Evolutionary conservation across 768 basidiomycete species (phyloP), one percentile per base, ranked within the genome.

Genomic region (Boletellus emodensis): DNA sequence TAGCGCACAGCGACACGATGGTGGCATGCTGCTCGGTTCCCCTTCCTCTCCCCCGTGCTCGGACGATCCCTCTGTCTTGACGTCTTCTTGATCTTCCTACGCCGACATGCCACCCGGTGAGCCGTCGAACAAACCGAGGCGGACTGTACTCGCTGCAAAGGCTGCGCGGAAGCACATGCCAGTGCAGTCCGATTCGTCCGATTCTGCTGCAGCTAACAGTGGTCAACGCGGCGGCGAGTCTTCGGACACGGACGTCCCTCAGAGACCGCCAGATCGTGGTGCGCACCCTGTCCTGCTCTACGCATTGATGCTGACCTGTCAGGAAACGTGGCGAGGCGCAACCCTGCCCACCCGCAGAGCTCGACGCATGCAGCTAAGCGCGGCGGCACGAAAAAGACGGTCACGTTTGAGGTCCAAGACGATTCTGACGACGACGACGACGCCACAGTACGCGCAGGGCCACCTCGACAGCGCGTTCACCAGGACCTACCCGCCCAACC

Each of bases 351-450:
- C 20, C 3, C 2, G 2, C 41, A 30, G 30, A 11, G 41, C 26
- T 30, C 41, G 28, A 32, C 17, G 5, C 12, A 17, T 4, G 28
- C 17, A 10, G 28, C 30, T 17, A 43, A 43, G 30, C 32, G n/a
- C 11, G 20, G 15, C 30, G 33, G 20, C 13, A 28, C 46, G 18
- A 17, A 33, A 40, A 41, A 26, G 42, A 53, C 35, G 17, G 62
- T 66, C 14, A 44, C 30, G 9, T 65, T 65, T 22, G 50, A 52
- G 24, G n/a, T 37, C 13, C 32, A 11, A 36, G 32, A 46, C 9
- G 46, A 48, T 32, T 51, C 49, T 17, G 60, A 52, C 20, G 55
- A 54, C 24, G 55, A 52, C 44, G 60, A 62, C 14, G 38, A 44
- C 33, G 48, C 42, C 17, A 56, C 57, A 7, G 49, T 60, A 9